Evolutionary conservation across 371 early-diverging fungal species (phyloP), one percentile per base, ranked within the genome.

Genomic region (Mucor velutinosus): DNA sequence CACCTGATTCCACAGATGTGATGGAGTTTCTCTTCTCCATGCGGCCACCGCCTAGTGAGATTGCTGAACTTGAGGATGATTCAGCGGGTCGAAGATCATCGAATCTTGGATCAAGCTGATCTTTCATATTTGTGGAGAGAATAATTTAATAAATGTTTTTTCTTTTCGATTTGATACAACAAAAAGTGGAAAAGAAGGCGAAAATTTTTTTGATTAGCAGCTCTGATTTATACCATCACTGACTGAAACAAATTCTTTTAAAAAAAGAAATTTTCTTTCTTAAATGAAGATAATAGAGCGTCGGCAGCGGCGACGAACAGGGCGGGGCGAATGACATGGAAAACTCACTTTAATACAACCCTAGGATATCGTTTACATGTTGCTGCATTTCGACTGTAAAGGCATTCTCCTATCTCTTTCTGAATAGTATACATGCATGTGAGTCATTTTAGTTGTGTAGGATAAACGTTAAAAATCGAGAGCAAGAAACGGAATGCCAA

Each of bases 1-100:
- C 12, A 17, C 62, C 62, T 23, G 65, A 51, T 63, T 73, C 69
- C 37, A 73, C n/a, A 21, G 73, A 73, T 21, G 73, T 73, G 37
- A 73, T 73, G 7, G 73, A 69, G 37, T 69, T 57, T 33, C 39
- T 64, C 39, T 72, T 72, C 41, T 72, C 65, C 29, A 64, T 17
- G 1, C 37, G 35, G 29, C 64, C 64, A 19, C 64, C 53, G n/a
- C 64, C 64, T 25, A 30, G 21, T 55, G 64, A 64, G 30, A 64
- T 14, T 29, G 56, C 39, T 30, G 64, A 64, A n/a, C 64, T 64
- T 11, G 21, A 17, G 15, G 64, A 64, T 39, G 43, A 39, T 23
- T 35, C 56, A 15, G 41, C 64, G 8, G 56, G 41, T 25, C 10
- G 1, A 51, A 25, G 25, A 25, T 51, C 51, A 51, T 51, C 23